Base-by-base conservation (phyloP, 257 asterid genomes). In the Penstemon davidsonii region DNA sequence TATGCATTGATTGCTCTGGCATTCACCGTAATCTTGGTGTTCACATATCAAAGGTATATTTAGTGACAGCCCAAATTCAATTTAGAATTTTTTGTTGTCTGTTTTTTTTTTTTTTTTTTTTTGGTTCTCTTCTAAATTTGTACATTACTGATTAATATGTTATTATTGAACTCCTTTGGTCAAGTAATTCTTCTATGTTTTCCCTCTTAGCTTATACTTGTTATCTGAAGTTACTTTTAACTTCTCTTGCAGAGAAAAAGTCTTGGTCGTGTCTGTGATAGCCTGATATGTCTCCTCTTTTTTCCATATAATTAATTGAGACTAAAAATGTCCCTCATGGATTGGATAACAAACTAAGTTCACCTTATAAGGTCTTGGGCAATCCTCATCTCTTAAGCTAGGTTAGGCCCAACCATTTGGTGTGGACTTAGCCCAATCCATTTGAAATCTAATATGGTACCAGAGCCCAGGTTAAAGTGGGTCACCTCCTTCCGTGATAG, bases 1-100 rank as follows among this genome's bases (percentile, higher is more conserved):
- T 90, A 77, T 93, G 99, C 84, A 93, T 93, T 60, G 99, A 93
- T 76, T 93, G 99, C 88, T 93, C 99, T 33, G 99, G 99, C 64
- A 82, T 85, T 85, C 99, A 93, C 80, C 90, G 99, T 57, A 93
- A 93, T 84, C 99, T 93, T 64, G 99, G 99, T 73, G 99, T 93
- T 80, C 99, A 93, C 78, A 78, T 93, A 74, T 93, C 99, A 36
- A 93, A 93, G 99, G 99, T 93, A 76, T 69, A 43, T 41, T 44
- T 56, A 63, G 11, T 43, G 59, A 59, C 3, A 19, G n/a, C 33
- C 33, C 33, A 37, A 12, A 10, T n/a, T 25, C 57, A 38, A 6
- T 33, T 61, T 45, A 55, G 49, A 73, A 39, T 53, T 64, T 47
- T 19, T n/a, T 55, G 61, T 15, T 60, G 7, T 55, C 60, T 15